These are phyloP conservation scores for Coprinellus aureogranulatus DNA, from an alignment of 768 basidiomycete genomes.

Conservation along the genomic window DNA sequence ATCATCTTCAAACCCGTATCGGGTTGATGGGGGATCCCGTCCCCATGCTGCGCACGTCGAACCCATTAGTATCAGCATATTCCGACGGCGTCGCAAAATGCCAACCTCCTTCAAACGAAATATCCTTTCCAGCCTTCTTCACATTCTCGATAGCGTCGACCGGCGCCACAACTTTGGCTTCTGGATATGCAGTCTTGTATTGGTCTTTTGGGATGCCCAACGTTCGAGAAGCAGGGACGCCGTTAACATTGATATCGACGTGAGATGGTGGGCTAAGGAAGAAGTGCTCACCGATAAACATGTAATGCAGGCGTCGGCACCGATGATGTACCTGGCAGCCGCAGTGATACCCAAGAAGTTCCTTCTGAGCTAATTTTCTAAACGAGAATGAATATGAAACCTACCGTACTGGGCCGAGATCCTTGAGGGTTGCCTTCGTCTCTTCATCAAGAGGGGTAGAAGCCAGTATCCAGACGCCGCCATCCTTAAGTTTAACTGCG, in stretches of 20 bases:
- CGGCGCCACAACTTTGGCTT: conserved; percentile 70
- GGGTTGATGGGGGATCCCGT: conserved; percentile 55
- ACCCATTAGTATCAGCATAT: neutral
- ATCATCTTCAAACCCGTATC: conserved; percentile 79
- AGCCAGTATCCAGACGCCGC: conserved; percentile 80
- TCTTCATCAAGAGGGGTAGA: conserved; percentile 68
- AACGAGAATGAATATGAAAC: conserved; percentile 11
- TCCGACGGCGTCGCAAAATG: neutral
- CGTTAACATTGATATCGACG: neutral
- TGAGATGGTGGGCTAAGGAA: neutral
- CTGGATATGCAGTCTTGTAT: conserved; percentile 67
- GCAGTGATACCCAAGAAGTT: neutral
- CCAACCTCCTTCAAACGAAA: conserved; percentile 65
- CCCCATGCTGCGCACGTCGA: conserved; percentile 48
- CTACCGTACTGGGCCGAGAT: conserved; percentile 69
- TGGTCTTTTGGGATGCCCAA: conserved; percentile 19
- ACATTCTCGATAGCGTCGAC: conserved; percentile 41
- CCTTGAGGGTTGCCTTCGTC: conserved; percentile 60
- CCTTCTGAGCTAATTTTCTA: no score
- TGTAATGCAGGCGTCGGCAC: conserved; percentile 55
- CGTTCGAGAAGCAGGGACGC: neutral
- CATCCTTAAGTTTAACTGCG: conserved; percentile 65
- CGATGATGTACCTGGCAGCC: conserved; percentile 51
- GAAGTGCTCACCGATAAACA: conserved; percentile 49
- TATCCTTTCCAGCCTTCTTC: conserved; percentile 49